Evolutionary conservation across 75 land plant genomes (phyloP).

Genomic region (Larix kaempferi): DNA sequence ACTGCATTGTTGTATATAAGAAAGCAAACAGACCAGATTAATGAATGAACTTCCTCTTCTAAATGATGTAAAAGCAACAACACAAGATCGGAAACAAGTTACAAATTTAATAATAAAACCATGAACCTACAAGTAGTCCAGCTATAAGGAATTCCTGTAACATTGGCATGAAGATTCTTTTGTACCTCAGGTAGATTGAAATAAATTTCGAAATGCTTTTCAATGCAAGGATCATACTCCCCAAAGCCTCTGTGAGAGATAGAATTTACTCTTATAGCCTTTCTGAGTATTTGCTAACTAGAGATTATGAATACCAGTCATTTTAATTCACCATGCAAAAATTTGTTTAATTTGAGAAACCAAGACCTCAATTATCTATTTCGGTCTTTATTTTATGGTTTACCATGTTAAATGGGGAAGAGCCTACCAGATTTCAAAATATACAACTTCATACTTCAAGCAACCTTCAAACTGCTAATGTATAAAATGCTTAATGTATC

Average conservation of each 20-base stretch:
- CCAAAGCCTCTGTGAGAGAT: background rate
- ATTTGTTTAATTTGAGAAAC: background rate
- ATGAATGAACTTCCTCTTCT: background rate
- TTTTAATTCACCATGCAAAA: too few species aligned
- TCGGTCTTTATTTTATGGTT: too few species aligned
- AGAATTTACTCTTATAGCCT: too few species aligned
- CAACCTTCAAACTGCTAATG: background rate
- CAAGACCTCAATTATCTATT: background rate
- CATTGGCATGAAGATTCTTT: slow-evolving; percentile 92
- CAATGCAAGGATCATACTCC: slow-evolving; percentile 80
- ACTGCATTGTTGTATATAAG: slow-evolving; percentile 2
- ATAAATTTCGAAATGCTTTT: slow-evolving; percentile 60
- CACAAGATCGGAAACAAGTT: background rate
- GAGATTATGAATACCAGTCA: too few species aligned
- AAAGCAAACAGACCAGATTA: background rate
- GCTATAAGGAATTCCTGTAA: slow-evolving; percentile 59
- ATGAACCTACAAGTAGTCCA: slow-evolving; percentile 88
- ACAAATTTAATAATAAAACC: background rate
- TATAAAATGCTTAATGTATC: background rate
- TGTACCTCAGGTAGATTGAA: slow-evolving; percentile 89
- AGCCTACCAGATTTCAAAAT: background rate
- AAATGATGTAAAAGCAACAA: background rate
- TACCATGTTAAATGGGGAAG: too few species aligned
- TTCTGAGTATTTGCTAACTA: too few species aligned
- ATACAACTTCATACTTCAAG: background rate